Percentiles rank a stretch among this genome's conserved stretches.
Evolutionary conservation across 495 filamentous ascomycete genomes (phyloP).

Genomic region (Aspergillus olivimuriae): DNA sequence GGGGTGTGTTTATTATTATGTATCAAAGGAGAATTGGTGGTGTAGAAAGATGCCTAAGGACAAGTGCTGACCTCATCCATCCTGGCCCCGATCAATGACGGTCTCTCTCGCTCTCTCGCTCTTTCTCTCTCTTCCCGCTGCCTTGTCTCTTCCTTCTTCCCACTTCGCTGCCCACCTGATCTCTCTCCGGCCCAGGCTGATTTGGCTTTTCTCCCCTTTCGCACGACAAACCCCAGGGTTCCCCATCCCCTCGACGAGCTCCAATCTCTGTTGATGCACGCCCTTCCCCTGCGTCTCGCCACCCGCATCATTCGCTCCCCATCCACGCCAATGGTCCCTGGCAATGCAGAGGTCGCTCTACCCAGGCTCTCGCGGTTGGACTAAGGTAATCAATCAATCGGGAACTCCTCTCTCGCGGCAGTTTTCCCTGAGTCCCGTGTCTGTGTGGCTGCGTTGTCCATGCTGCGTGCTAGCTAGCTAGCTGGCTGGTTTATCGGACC

Average conservation of each 20-base stretch:
- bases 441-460: background rate
- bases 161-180: no score
- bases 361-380: slow-evolving; percentile 5
- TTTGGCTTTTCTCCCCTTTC: no score
- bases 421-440: background rate
- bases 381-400: slow-evolving; percentile 3
- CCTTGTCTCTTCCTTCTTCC: background rate
- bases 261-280: background rate
- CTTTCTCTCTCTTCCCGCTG: slow-evolving; percentile 2
- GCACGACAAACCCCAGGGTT: no score
- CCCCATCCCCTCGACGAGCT: no score
- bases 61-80: background rate
- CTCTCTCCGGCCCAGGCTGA: no score
- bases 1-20: no score
- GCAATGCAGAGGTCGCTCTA: slow-evolving; percentile 9
- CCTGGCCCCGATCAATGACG: background rate
- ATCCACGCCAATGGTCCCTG: slow-evolving; percentile 13
- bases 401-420: background rate
- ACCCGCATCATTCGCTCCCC: slow-evolving; percentile 8
- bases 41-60: no score
- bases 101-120: background rate
- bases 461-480: background rate
- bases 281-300: slow-evolving; percentile 14
- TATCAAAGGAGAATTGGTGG: no score
- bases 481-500: no score